Evolutionary conservation across 495 filamentous ascomycete species (phyloP).

Genomic region (Aspergillus biplanus): DNA sequence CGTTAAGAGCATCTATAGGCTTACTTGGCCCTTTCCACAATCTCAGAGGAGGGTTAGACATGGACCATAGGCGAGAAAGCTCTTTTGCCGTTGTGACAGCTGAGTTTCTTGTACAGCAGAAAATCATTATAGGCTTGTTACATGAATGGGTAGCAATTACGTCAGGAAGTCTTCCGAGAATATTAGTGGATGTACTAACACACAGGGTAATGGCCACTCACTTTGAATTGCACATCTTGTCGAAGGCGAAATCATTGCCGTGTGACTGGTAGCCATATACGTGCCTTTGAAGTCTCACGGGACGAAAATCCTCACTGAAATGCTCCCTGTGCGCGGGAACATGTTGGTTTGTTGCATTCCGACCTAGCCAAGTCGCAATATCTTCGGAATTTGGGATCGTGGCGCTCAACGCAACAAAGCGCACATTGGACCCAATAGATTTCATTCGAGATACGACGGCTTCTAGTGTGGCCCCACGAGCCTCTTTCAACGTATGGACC

Average conservation of each 20-base stretch:
- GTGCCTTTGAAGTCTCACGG: slow-evolving; percentile 83
- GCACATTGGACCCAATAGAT: slow-evolving; percentile 79
- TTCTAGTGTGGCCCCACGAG: slow-evolving; percentile 87
- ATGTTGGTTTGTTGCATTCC: slow-evolving; percentile 65
- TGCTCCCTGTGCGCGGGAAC: slow-evolving; percentile 71
- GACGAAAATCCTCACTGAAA: slow-evolving; percentile 93
- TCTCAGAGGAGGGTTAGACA: slow-evolving; percentile 56
- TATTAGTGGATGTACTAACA: slow-evolving; percentile 2
- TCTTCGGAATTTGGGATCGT: slow-evolving; percentile 93
- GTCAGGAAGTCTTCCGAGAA: slow-evolving; percentile 58
- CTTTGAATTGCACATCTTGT: slow-evolving; percentile 76
- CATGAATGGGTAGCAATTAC: slow-evolving; percentile 78
- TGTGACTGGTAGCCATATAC: slow-evolving; percentile 74
- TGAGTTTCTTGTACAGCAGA: slow-evolving; percentile 85
- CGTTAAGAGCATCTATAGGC: slow-evolving; percentile 58
- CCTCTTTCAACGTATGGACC: slow-evolving; percentile 92
- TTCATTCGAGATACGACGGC: slow-evolving; percentile 98
- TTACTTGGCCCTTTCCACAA: slow-evolving; percentile 70
- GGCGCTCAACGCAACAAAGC: slow-evolving; percentile 90
- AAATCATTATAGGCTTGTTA: slow-evolving; percentile 88
- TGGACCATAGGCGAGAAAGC: slow-evolving; percentile 69
- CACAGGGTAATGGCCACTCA: slow-evolving; percentile 34
- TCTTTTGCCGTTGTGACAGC: slow-evolving; percentile 74
- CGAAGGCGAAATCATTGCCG: slow-evolving; percentile 85
- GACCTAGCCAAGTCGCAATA: slow-evolving; percentile 91